A percentile compares a stretch with the other conserved stretches of the same genome.
Conservation (phyloP, 2,329 filamentous ascomycete genomes). For the Dothideomycetes sp. region DNA sequence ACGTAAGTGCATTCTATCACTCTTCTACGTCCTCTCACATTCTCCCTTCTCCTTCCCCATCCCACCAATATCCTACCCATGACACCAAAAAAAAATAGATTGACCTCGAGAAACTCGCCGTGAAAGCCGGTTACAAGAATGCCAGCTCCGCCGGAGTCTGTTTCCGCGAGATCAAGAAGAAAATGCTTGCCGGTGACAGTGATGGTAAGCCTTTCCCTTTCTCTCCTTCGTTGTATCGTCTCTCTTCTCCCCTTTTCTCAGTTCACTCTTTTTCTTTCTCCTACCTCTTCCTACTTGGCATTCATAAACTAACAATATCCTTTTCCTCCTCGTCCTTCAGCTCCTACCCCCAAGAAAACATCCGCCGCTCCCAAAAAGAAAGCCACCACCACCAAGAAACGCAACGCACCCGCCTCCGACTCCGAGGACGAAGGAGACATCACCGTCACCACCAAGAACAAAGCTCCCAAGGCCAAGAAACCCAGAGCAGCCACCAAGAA, state of each 20-base stretch:
- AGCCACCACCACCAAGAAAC: not conserved
- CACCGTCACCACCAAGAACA: not conserved
- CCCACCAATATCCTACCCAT: not conserved
- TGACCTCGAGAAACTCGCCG: conserved; percentile 32
- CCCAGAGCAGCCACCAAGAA: not conserved
- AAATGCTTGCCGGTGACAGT: conserved; percentile 33
- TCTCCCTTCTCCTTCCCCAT: not conserved
- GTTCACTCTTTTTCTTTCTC: not conserved
- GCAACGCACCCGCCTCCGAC: not conserved
- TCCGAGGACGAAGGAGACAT: not conserved
- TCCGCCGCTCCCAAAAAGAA: not conserved
- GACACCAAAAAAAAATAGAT: no score
- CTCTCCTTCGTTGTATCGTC: not conserved
- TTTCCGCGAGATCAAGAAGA: conserved; percentile 31
- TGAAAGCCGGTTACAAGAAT: conserved; percentile 29
- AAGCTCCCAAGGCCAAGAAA: not conserved
- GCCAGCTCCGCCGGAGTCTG: conserved; percentile 26
- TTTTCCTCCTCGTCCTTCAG: no score
- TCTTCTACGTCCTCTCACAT: not conserved
- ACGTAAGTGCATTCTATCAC: conserved; percentile 2
- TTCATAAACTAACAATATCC: no score
- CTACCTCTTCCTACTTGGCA: no score
- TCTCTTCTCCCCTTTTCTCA: not conserved
- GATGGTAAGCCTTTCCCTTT: not conserved
- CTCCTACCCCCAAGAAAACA: not conserved